phyloP scores from a whole-genome alignment of 2,329 filamentous ascomycete genomes.

The Zymoseptoria crescenta region DNA sequence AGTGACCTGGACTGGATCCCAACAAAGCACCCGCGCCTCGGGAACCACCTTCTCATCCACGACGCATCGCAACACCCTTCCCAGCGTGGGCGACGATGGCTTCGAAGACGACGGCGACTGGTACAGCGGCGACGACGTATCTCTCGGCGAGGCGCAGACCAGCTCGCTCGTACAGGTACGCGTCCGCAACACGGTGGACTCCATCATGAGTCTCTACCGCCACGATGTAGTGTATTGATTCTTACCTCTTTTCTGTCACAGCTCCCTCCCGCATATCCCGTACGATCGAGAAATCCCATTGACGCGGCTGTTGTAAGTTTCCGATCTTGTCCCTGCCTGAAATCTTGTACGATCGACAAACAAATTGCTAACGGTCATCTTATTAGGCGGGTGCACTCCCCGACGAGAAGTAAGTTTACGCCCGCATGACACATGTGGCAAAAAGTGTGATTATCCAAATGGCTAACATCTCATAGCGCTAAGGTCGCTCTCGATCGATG shows the following conservation, averaged over 20 bases:
- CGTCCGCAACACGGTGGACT: slow-evolving; percentile 22
- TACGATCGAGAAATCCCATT: not conserved
- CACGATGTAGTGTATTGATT: slow-evolving; percentile 14
- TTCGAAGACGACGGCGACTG: slow-evolving; percentile 19
- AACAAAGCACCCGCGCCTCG: not conserved
- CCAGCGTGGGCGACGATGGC: slow-evolving; percentile 19
- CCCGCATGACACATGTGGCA: not conserved
- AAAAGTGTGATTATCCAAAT: slow-evolving; percentile 1
- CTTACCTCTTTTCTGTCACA: slow-evolving; percentile 4
- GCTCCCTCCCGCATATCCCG: not conserved
- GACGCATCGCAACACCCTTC: slow-evolving; percentile 5
- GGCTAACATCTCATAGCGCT: slow-evolving; percentile 11
- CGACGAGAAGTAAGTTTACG: slow-evolving; percentile 21
- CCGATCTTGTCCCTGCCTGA: not conserved
- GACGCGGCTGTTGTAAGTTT: slow-evolving; percentile 2
- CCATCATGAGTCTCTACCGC: slow-evolving; percentile 21
- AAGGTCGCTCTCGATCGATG: slow-evolving; percentile 20
- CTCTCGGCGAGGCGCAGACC: slow-evolving; percentile 15
- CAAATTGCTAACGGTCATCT: not conserved
- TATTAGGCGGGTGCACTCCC: slow-evolving; percentile 15
- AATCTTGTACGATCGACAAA: not conserved
- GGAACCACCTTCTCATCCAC: not conserved
- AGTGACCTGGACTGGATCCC: not conserved
- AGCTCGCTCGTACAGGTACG: slow-evolving; percentile 25
- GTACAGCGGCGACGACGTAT: slow-evolving; percentile 24